Conservation (phyloP, 2,329 filamentous ascomycete species). For the Calonectria montana region DNA sequence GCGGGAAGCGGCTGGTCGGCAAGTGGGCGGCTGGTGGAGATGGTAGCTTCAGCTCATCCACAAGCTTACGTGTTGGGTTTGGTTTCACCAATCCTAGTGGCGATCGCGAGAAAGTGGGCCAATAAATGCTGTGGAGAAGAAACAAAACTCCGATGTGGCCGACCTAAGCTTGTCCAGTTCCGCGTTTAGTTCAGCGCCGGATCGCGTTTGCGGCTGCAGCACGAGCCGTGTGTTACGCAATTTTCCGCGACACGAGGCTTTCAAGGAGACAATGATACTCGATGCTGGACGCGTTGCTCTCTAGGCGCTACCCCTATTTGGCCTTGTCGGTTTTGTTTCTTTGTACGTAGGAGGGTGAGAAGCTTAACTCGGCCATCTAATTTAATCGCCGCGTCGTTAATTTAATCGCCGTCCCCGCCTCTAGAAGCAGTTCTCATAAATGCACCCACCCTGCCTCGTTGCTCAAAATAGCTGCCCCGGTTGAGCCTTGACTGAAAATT, state of each 20-base stretch:
- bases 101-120: neutral
- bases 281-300: neutral
- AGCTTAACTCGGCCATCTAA: neutral
- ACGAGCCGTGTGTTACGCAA: neutral
- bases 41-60: constrained; percentile 1
- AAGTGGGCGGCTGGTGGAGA: neutral
- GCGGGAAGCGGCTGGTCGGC: neutral
- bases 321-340: neutral
- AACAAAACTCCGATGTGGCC: neutral
- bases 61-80: neutral
- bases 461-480: neutral
- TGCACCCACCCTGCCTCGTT: neutral
- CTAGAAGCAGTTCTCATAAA: neutral
- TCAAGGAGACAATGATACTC: neutral
- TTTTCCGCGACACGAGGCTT: neutral
- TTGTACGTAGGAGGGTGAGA: neutral
- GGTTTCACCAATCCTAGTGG: neutral
- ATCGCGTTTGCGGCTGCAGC: neutral
- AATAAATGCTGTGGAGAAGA: neutral
- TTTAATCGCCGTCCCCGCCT: neutral
- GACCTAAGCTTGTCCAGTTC: neutral
- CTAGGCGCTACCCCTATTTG: neutral
- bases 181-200: neutral
- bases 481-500: neutral
- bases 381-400: neutral